These are phyloP conservation scores for Citrus glauca DNA, from an alignment of 345 rosid species.

Conservation along the genomic window DNA sequence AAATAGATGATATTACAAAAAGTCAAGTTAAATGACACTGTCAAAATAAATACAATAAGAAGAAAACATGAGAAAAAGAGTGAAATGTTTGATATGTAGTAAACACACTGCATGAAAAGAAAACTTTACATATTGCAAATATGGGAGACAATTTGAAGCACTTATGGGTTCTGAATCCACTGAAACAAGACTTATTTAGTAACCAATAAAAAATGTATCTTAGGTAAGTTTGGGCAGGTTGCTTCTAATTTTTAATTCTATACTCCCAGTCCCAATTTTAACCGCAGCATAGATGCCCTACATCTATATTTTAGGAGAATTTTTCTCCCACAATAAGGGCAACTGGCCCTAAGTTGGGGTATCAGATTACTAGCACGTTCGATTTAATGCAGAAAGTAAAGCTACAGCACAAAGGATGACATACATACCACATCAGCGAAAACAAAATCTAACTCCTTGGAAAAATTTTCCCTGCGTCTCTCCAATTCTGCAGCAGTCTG, in stretches of 20 bases:
- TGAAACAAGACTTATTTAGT: background rate
- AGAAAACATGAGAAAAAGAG: background rate
- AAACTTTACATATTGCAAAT: background rate
- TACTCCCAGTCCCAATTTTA: background rate
- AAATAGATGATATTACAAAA: background rate
- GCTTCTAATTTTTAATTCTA: background rate
- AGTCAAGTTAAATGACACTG: background rate
- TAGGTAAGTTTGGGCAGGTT: background rate
- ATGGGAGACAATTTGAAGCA: background rate
- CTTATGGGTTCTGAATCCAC: background rate
- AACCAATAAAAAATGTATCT: background rate
- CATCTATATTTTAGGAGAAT: no score
- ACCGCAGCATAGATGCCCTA: background rate
- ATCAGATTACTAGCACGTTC: background rate
- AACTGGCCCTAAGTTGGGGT: background rate
- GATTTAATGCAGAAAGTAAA: background rate
- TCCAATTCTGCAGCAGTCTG: slow-evolving; percentile 65
- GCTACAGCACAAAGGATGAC: background rate
- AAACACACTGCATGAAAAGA: background rate
- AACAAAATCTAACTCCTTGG: slow-evolving; percentile 68
- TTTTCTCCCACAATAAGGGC: no score
- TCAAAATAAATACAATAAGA: background rate
- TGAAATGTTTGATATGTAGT: no score
- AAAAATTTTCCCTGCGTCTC: slow-evolving; percentile 44
- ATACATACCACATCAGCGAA: slow-evolving; percentile 55